Percentiles rank a stretch among this genome's conserved stretches.
Evolutionary conservation across 164 flowering plant species (phyloP).

Genomic region (Cinnamomum micranthum): DNA sequence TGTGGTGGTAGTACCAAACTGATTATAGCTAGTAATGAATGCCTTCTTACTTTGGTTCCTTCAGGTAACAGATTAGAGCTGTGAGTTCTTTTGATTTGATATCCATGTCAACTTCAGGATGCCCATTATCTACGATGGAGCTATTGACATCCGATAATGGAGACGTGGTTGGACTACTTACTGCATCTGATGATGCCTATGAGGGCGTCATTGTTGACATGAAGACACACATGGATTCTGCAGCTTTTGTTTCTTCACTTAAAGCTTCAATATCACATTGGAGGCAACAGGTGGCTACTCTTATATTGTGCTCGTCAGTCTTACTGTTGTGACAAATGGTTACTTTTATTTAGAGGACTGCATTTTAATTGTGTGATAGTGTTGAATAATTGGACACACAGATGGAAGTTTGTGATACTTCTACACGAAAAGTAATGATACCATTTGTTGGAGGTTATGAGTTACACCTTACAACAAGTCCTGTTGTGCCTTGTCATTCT

Average conservation of each 20-base stretch:
- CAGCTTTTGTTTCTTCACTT: constrained; percentile 30
- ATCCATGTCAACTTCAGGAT: constrained; percentile 16
- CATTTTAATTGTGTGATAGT: too few relatives aligned
- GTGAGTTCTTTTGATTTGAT: constrained; percentile 1
- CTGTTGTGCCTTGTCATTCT: too few relatives aligned
- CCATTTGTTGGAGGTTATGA: too few relatives aligned
- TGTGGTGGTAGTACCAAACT: neutral
- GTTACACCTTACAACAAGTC: too few relatives aligned
- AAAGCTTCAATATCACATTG: constrained; percentile 45
- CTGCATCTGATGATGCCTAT: constrained; percentile 30
- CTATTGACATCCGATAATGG: constrained; percentile 23
- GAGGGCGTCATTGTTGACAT: constrained; percentile 55
- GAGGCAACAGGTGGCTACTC: constrained; percentile 41
- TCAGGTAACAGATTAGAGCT: constrained; percentile 14
- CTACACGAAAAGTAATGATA: too few relatives aligned
- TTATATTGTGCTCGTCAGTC: neutral
- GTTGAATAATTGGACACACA: too few relatives aligned
- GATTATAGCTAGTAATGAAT: neutral
- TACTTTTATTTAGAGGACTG: neutral
- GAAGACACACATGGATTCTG: constrained; percentile 43
- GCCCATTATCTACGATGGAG: constrained; percentile 9
- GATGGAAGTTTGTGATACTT: too few relatives aligned
- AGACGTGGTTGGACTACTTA: constrained; percentile 28
- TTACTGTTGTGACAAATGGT: neutral
- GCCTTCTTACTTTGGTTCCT: neutral